Conservation (phyloP, 106 monocot species). For the Dendrobium chrysotoxum region DNA sequence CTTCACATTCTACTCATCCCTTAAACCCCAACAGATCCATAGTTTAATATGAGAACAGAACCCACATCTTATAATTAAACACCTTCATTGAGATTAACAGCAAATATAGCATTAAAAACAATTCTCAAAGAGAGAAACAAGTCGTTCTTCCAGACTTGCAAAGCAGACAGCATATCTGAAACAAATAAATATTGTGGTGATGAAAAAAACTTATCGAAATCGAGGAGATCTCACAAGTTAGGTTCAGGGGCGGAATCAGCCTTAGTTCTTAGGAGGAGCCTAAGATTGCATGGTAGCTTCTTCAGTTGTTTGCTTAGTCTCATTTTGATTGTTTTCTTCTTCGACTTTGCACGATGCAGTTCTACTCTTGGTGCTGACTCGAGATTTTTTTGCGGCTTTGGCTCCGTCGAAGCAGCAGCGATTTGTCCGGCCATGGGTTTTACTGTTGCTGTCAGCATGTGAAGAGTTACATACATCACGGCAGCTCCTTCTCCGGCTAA, state of each 20-base stretch:
- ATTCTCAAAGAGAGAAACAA: background rate
- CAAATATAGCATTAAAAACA: background rate
- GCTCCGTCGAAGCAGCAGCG: conserved; percentile 16
- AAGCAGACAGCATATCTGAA: no score
- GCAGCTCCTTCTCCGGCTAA: conserved; percentile 47
- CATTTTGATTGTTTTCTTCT: background rate
- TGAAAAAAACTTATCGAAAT: background rate
- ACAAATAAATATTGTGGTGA: no score
- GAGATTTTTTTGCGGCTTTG: conserved; percentile 6
- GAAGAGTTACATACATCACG: conserved; percentile 17
- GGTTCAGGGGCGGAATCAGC: background rate
- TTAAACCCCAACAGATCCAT: no score
- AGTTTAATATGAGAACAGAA: background rate
- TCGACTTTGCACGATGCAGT: background rate
- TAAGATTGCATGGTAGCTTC: background rate
- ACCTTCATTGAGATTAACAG: background rate
- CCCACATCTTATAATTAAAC: background rate
- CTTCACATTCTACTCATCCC: background rate
- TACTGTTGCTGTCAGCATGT: conserved; percentile 6
- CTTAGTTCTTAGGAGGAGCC: no score
- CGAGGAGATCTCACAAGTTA: background rate
- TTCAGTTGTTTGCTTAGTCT: background rate
- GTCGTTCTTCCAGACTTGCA: background rate
- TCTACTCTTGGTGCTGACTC: background rate
- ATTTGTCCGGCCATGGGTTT: background rate